These are phyloP conservation scores for Kwoniella shivajii DNA, from an alignment of 1,284 basidiomycete species.

Conservation along the genomic window DNA sequence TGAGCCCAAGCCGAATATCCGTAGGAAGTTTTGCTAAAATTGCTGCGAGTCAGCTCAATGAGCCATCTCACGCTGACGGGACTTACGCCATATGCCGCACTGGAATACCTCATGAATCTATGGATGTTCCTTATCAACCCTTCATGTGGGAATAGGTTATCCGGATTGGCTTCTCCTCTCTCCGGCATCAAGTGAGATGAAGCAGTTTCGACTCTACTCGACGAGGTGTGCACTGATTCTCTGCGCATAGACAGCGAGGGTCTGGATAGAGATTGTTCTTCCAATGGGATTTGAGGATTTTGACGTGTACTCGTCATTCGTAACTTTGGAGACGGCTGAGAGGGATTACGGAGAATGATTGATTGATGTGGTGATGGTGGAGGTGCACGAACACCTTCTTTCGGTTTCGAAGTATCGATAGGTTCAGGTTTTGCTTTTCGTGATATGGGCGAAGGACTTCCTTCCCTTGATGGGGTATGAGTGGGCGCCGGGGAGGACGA, in stretches of 20 bases:
- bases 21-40: conserved; percentile 52
- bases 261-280: neutral
- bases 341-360: neutral
- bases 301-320: neutral
- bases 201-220: conserved; percentile 17
- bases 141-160: conserved; percentile 53
- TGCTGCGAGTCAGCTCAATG: neutral
- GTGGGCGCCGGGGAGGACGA: neutral
- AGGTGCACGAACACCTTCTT: conserved; percentile 14
- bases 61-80: neutral
- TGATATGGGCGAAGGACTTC: neutral
- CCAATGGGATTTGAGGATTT: neutral
- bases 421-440: neutral
- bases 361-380: conserved; percentile 22
- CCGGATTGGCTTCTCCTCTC: conserved; percentile 21
- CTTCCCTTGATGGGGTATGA: neutral
- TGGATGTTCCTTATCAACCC: conserved; percentile 57
- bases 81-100: conserved; percentile 55
- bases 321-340: neutral
- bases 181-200: conserved; percentile 3
- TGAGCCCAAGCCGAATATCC: conserved; percentile 57
- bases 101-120: conserved; percentile 57
- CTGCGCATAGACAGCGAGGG: conserved; percentile 9
- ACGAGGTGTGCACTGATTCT: conserved; percentile 24
- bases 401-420: neutral